Evolutionary conservation across 257 asterid genomes (phyloP), one percentile per base, ranked within the genome.

Genomic region (Solanum chaucha): DNA sequence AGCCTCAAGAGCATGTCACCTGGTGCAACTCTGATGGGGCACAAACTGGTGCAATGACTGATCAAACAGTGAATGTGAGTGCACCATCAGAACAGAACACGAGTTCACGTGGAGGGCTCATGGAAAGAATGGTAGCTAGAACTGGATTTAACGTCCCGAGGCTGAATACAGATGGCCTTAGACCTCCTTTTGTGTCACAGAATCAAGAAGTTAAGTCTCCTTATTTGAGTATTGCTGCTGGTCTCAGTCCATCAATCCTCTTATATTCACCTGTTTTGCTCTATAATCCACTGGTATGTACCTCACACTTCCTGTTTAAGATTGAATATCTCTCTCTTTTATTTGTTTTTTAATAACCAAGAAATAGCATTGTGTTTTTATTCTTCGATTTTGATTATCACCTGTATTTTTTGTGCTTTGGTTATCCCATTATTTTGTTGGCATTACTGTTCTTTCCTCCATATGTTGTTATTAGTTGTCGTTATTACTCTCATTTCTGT

Each of bases 91-190:
- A 87, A 61, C 90, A 87, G 48, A 89, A 85, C 87, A 81, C 75
- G 89, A 91, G 91, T 82, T 85, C 90, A 6, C 88, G 93, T 26
- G 98, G 97, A 61, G 93, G 97, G 59, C 98, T 96, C 74, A 75
- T 93, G 88, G 98, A 96, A 89, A 92, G 99, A 89, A 93, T 87
- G 88, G 97, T 93, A 67, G 96, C 97, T 89, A 88, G 99, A 89
- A 94, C 98, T 80, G 98, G 99, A 82, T 94, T 94, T 86, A 94
- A 91, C 81, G 95, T 96, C 89, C 96, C 99, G 8, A 93, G 92
- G 89, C 86, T 96, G 91, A 91, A 93, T 86, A 95, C 95, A 5
- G 95, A 92, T 77, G 90, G 90, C 87, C 89, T 93, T 78, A 92
- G 92, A 64, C 88, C 94, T 73, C 78, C 91, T 30, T 91, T 89